Percentiles rank a stretch among this genome's conserved stretches.
Conservation (phyloP, 2,329 filamentous ascomycete species). For the Ophiostoma tasmaniense region DNA sequence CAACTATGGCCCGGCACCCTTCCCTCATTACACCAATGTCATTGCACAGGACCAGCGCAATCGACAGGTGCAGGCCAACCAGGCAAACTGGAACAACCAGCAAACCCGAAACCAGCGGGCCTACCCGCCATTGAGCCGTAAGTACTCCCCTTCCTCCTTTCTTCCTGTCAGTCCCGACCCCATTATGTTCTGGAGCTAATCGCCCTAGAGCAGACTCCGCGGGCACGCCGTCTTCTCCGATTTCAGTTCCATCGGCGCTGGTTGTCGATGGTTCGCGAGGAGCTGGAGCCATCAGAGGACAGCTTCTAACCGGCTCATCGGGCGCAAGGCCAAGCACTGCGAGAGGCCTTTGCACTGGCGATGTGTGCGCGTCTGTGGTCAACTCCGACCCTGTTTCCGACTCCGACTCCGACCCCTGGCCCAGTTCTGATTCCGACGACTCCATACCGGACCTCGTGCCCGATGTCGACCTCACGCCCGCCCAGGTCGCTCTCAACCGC, state of each 20-base stretch:
- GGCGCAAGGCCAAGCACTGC: no score
- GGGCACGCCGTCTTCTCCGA: background rate
- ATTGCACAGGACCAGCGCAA: background rate
- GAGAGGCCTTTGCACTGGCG: no score
- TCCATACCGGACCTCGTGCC: background rate
- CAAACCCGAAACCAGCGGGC: no score
- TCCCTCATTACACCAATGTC: background rate
- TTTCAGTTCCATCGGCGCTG: background rate
- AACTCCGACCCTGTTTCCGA: no score
- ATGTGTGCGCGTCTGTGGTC: no score
- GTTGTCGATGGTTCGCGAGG: background rate
- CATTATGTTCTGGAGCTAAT: background rate
- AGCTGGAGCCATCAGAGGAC: background rate
- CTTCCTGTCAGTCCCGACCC: background rate
- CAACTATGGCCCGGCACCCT: background rate
- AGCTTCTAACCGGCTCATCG: background rate
- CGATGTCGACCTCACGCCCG: background rate
- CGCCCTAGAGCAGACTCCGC: background rate
- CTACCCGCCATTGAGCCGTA: background rate
- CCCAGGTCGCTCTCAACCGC: background rate
- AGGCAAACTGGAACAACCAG: no score
- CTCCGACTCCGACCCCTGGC: no score
- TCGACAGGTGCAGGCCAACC: no score
- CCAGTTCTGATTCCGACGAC: background rate
- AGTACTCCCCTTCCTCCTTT: background rate